Base-by-base conservation (phyloP, 768 basidiomycete species). In the Mycena latifolia region DNA sequence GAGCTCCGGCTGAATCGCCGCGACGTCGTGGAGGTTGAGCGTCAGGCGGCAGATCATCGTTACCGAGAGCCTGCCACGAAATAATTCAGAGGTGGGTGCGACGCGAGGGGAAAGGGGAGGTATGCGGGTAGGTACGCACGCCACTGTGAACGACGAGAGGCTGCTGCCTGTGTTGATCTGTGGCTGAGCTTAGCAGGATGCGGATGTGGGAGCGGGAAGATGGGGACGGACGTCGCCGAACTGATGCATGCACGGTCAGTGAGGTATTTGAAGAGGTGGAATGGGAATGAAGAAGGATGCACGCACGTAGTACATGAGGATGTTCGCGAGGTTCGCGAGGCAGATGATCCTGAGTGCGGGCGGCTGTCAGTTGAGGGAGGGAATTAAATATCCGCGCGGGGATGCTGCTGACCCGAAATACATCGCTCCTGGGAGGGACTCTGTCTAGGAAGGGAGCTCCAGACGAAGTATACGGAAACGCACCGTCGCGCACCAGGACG, bases 1-100 rank as follows among this genome's bases (percentile, higher is more conserved):
- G 33, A 35, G 33, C 33, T 6, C 33, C 8, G 33, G 33, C 33
- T 14, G 33, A 6, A 46, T 24, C 24, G 41, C 20, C 18, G 41
- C 41, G 41, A 27, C 48, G 10, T 15, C 25, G 31, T 28, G 56
- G 15, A 50, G 48, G 48, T 50, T 50, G 17, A 50, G 48, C 48
- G 29, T 50, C 1, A 50, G 15, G 28, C 48, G 48, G 28, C 48
- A 50, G 28, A 29, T 50, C 28, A 50, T 50, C 28, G 48, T 29
- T 11, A 50, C 48, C 1, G 48, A 50, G 18, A 50, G 25, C 5
- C 48, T 50, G 48, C 18, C 12, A 24, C 11, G 24, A 14, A 14
- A 28, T 48, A 3, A n/a, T n/a, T n/a, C n/a, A n/a, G n/a, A 27
- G 8, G 15, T n/a, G 24, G 3, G 17, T 2, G 6, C n/a, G 18